Percentiles rank a stretch among this genome's conserved stretches.
Conservation (phyloP, 164 flowering plant species). For the Kingdonia uniflora region DNA sequence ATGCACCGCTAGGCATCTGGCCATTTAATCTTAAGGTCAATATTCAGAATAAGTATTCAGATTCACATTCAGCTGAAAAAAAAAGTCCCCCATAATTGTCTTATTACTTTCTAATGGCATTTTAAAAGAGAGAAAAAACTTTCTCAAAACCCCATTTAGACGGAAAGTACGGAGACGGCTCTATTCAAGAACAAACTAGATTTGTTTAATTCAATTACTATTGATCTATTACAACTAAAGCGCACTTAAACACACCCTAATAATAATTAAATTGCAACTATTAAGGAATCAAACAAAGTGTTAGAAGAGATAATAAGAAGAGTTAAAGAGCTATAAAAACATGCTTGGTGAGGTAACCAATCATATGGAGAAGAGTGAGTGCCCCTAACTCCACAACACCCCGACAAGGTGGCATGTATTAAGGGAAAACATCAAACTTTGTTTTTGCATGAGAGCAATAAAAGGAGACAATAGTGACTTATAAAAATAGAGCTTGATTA, state of each 20-base stretch:
- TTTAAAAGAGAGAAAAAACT: too few species aligned
- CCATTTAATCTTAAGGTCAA: too few species aligned
- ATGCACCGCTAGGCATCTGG: too few species aligned
- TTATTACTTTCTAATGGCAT: too few species aligned
- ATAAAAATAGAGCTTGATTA: conserved; percentile 10
- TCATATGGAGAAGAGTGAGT: conserved; percentile 13
- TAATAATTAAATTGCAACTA: conserved; percentile 5
- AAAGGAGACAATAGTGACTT: conserved; percentile 15
- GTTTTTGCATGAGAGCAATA: conserved; percentile 17
- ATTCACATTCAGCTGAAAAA: too few species aligned
- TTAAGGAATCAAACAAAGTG: neutral
- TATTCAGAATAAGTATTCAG: too few species aligned
- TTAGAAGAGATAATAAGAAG: neutral
- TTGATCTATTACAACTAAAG: too few species aligned
- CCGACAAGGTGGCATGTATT: conserved; percentile 37
- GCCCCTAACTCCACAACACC: conserved; percentile 14
- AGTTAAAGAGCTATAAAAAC: neutral
- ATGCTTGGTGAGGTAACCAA: conserved; percentile 13
- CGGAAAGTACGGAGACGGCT: too few species aligned
- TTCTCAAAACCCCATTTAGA: too few species aligned
- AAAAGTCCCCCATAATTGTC: too few species aligned
- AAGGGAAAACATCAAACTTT: conserved; percentile 27
- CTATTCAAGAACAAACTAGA: too few species aligned
- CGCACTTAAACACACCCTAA: neutral
- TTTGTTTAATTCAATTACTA: too few species aligned